Evolutionary conservation across 192 early-diverging fungal species (phyloP).

Genomic region (Gonapodya prolifera): DNA sequence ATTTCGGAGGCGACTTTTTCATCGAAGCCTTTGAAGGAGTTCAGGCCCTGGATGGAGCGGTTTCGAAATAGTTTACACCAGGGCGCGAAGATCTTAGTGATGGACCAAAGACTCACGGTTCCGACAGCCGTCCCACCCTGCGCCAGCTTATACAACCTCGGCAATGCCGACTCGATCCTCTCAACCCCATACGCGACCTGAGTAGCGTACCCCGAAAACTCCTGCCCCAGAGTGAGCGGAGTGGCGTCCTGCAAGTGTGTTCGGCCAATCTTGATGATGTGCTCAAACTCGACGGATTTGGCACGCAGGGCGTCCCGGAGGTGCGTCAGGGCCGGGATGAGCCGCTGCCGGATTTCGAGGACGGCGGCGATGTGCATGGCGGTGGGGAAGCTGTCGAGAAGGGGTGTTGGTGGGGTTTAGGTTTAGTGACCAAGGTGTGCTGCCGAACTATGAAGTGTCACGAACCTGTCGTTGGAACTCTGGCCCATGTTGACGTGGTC

Average conservation of each 20-base stretch:
- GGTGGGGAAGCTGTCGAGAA: conserved; percentile 66
- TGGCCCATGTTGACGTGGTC: conserved; percentile 99
- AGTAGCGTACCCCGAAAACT: conserved; percentile 84
- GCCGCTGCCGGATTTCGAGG: conserved; percentile 65
- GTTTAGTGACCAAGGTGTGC: too few relatives aligned
- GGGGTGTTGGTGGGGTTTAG: conserved; percentile 3
- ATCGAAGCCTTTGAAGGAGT: conserved; percentile 89
- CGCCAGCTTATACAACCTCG: conserved; percentile 83
- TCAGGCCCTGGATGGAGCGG: conserved; percentile 65
- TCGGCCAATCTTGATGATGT: conserved; percentile 98
- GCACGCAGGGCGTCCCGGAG: conserved; percentile 66
- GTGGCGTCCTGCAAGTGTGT: conserved; percentile 98
- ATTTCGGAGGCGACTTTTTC: conserved; percentile 79
- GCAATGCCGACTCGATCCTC: conserved; percentile 73
- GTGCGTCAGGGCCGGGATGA: conserved; percentile 75
- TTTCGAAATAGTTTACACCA: too few relatives aligned
- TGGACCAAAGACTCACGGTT: conserved; percentile 31
- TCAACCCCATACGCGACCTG: conserved; percentile 44
- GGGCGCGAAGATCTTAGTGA: neutral
- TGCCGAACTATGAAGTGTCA: conserved; percentile 1
- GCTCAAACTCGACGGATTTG: conserved; percentile 70
- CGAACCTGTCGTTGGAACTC: conserved; percentile 88
- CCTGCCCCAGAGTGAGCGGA: conserved; percentile 93
- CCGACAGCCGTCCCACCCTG: conserved; percentile 98
- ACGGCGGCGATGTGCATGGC: conserved; percentile 97